Base-by-base conservation (phyloP, 1,284 basidiomycete species). In the Neolentinus lepideus region DNA sequence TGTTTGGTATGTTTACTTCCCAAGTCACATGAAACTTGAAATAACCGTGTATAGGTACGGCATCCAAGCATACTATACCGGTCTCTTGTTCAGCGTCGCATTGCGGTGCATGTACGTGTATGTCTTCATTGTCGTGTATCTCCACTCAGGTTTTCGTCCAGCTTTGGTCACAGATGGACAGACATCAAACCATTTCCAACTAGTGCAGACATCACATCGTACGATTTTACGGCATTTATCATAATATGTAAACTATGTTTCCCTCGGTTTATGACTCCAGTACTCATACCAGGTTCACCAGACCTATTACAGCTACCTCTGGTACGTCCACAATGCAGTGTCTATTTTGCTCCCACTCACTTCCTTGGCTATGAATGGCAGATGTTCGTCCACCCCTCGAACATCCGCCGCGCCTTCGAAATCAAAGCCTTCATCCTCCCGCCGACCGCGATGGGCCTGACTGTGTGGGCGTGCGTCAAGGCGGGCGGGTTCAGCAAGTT, bases 341-440 rank as follows among this genome's bases (percentile, higher is more conserved):
- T 46, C 29, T 6, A 46, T 4, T 46, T 6, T 19, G 16, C 19
- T 46, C 43, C 16, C 6, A 46, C 24, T 46, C 6, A 46, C 24
- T 6, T 46, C n/a, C 43, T 6, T 46, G 6, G 4, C 16, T 19
- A 19, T 46, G 25, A 26, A 25, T n/a, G 3, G 22, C 51, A 31
- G 51, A 52, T 52, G 33, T 36, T 52, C 27, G 19, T 52, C 24
- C 51, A 52, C 27, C 51, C 51, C 16, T 31, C 51, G 14, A 29
- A 52, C 33, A 52, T 52, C 51, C 51, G 51, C 14, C 51, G 51
- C 51, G 51, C 33, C 11, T 52, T 52, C 51, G 51, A 52, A 21
- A 26, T 52, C 9, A 52, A 52, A 36, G 51, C 51, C 3, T 52
- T 31, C 14, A 52, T 52, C 27, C 51, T 52, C 33, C 51, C 51